These are phyloP conservation scores for Artemisia tridentata DNA, from an alignment of 129 eudicot genomes.

Conservation along the genomic window DNA sequence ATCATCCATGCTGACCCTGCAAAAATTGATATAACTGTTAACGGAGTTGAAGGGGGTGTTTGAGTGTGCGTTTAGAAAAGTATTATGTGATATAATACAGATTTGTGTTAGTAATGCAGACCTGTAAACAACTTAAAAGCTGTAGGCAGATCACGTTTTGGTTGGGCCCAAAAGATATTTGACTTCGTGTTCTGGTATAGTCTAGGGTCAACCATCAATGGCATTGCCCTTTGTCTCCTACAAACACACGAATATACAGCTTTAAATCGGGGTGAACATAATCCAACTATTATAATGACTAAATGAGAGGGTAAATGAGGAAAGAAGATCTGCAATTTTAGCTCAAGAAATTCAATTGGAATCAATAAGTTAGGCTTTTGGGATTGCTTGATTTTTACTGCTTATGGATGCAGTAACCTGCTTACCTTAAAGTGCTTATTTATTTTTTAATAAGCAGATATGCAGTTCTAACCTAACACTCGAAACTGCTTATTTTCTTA, in stretches of 20 bases:
- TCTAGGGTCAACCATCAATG: slow-evolving; percentile 89
- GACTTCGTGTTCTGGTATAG: slow-evolving; percentile 70
- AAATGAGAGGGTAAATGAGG: slow-evolving; percentile 35
- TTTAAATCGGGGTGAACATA: background rate
- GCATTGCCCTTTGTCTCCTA: slow-evolving; percentile 87
- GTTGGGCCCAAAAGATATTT: slow-evolving; percentile 68
- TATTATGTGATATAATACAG: background rate
- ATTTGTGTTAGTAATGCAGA: slow-evolving; percentile 11
- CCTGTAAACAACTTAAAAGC: slow-evolving; percentile 85
- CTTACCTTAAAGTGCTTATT: no score
- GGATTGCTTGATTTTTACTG: background rate
- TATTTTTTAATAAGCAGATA: no score
- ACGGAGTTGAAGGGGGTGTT: background rate
- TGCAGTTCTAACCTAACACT: no score
- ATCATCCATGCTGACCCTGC: slow-evolving; percentile 97
- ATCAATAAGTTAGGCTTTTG: background rate
- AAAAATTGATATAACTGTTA: background rate
- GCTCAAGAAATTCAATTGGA: slow-evolving; percentile 14
- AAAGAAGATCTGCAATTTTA: slow-evolving; percentile 64
- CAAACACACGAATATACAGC: slow-evolving; percentile 25
- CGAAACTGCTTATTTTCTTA: no score
- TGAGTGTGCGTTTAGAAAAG: background rate
- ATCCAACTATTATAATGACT: background rate
- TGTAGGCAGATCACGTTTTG: slow-evolving; percentile 66
- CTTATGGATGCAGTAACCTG: no score